Evolutionary conservation across 164 flowering plant genomes (phyloP), one percentile per base, ranked within the genome.

Genomic region (Sextonia rubra): DNA sequence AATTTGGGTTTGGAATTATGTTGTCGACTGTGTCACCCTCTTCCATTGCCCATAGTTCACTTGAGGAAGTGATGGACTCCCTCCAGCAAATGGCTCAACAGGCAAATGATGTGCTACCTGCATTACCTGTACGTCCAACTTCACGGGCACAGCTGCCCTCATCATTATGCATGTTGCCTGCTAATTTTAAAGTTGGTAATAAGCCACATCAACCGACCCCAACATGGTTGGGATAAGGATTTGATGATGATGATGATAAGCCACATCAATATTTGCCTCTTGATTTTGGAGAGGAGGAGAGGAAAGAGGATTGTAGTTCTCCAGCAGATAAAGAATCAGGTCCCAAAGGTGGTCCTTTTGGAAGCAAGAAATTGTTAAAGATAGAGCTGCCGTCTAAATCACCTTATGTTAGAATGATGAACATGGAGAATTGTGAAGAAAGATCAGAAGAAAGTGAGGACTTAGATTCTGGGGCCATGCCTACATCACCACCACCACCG

Each of bases 1-100:
- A 29, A 5, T 64, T 64, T 18, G 67, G 44, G 8, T 20, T 61
- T 27, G 47, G 67, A 64, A 80, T 75, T 80, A 89, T 91, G 90
- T 69, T 88, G 74, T 85, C 91, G 22, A 72, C 89, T 9, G 63
- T 71, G 70, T 80, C 85, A 23, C 86, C 91, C n/a, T 47, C 83
- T 44, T 71, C 74, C 37, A 47, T 74, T 25, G 75, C 80, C 26
- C 85, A 91, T 49, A 92, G 97, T 75, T 94, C 99, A 64, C 74
- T 94, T 74, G 99, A 93, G 78, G 99, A 88, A 77, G 92, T 95
- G 99, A 83, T 95, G 76, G 98, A 95, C 8, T 87, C 91, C 22
- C 84, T 95, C 30, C 77, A 86, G 73, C 82, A 75, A 69, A 83
- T 83, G 58, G 98, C 90, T 22, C 89, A 88, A 78, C 83, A 72